These are phyloP conservation scores for Neocucurbitaria cava DNA, from an alignment of 2,329 filamentous ascomycete genomes.

Conservation along the genomic window DNA sequence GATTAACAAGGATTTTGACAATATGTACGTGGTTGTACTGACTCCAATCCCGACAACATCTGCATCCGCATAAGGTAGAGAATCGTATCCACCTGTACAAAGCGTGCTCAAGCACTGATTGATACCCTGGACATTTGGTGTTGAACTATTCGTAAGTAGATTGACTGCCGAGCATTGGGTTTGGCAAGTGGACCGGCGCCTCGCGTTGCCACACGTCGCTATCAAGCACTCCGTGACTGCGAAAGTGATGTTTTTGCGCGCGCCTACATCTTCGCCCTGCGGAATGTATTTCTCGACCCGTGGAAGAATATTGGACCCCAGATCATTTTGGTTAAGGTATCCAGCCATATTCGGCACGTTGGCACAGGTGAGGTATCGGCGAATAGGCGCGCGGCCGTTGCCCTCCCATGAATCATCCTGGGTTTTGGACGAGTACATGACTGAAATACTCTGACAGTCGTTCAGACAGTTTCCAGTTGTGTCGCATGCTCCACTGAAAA, in stretches of 20 bases:
- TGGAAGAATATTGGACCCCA: conserved; percentile 4
- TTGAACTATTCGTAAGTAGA: conserved; percentile 16
- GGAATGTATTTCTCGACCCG: conserved; percentile 11
- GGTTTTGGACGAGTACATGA: conserved; percentile 9
- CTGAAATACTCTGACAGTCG: background rate
- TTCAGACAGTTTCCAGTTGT: background rate
- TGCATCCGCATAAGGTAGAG: conserved; percentile 24
- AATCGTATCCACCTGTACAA: conserved; percentile 11
- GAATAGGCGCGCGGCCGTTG: conserved; percentile 15
- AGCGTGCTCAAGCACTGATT: conserved; percentile 17
- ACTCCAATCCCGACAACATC: conserved; percentile 28
- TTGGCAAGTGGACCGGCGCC: conserved; percentile 6
- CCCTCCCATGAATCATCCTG: conserved; percentile 8
- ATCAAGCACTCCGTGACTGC: conserved; percentile 24
- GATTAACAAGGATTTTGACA: background rate
- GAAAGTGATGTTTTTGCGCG: conserved; percentile 10
- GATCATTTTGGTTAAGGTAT: conserved; percentile 7
- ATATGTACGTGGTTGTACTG: background rate
- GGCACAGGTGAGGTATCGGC: conserved; percentile 17
- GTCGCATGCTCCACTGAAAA: background rate
- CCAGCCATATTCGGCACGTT: conserved; percentile 21
- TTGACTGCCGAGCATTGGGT: conserved; percentile 14
- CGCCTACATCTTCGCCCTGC: background rate
- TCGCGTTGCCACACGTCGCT: conserved; percentile 18
- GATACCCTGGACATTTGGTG: conserved; percentile 17